Evolutionary conservation across 371 early-diverging fungal genomes (phyloP).

Genomic region (Mycotypha africana): DNA sequence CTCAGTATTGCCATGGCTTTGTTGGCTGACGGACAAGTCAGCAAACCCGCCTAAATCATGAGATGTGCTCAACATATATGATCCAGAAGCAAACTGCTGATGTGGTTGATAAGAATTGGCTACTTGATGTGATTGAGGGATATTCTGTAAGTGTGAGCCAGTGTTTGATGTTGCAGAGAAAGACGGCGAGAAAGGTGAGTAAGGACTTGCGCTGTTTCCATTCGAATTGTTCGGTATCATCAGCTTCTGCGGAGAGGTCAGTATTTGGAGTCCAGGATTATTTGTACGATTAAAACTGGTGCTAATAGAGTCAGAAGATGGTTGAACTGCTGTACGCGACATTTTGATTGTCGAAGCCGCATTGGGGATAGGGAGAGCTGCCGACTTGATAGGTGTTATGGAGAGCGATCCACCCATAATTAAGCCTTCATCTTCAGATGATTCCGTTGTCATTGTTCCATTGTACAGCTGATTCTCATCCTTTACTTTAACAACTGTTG

Average conservation of each 20-base stretch:
- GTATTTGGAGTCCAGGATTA: no score
- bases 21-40: no score
- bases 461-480: not conserved
- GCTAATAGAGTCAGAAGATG: constrained; percentile 9
- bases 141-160: not conserved
- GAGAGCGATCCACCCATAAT: constrained; percentile 1
- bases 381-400: constrained; percentile 18
- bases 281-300: not conserved
- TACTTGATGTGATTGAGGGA: no score
- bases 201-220: constrained; percentile 7
- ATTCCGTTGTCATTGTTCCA: constrained; percentile 4
- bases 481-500: constrained; percentile 21
- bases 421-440: constrained; percentile 10
- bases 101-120: no score
- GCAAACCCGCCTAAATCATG: constrained; percentile 8
- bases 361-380: constrained; percentile 36
- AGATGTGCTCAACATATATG: constrained; percentile 11
- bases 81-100: constrained; percentile 6
- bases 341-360: constrained; percentile 10
- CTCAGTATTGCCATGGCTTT: not conserved
- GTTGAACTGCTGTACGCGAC: constrained; percentile 4
- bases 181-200: constrained; percentile 9
- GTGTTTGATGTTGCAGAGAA: constrained; percentile 5
- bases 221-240: constrained; percentile 3
- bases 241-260: constrained; percentile 8